A percentile compares a stretch with the other conserved stretches of the same genome.
These are phyloP conservation scores for Pleurotus pulmonarius DNA, from an alignment of 768 basidiomycete genomes.

Conservation along the genomic window DNA sequence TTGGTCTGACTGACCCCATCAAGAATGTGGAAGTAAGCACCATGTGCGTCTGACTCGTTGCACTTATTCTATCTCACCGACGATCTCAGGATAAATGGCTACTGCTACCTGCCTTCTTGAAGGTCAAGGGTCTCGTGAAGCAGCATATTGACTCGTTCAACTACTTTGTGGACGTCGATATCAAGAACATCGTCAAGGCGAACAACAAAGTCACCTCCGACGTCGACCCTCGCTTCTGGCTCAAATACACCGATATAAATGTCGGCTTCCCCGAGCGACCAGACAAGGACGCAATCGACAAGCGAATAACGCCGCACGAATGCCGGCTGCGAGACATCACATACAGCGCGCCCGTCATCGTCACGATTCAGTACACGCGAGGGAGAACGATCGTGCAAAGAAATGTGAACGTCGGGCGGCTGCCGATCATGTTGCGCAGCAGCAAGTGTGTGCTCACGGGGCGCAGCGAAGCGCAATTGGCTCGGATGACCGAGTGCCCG, in stretches of 20 bases:
- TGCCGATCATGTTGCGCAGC: constrained; percentile 96
- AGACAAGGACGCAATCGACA: constrained; percentile 75
- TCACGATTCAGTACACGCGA: constrained; percentile 92
- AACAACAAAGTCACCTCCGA: constrained; percentile 95
- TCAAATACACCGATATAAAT: constrained; percentile 93
- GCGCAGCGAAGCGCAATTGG: constrained; percentile 73
- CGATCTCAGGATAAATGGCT: constrained; percentile 94
- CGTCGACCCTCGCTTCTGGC: constrained; percentile 94
- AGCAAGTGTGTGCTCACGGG: constrained; percentile 91
- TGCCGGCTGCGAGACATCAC: constrained; percentile 94
- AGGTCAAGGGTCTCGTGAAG: constrained; percentile 98
- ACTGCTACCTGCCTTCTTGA: constrained; percentile 90
- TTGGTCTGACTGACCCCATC: constrained; percentile 84
- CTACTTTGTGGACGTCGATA: constrained; percentile 96
- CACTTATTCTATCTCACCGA: constrained; percentile 7
- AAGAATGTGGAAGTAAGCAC: constrained; percentile 84
- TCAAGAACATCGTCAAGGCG: constrained; percentile 93
- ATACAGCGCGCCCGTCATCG: constrained; percentile 89
- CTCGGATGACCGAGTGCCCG: constrained; percentile 96
- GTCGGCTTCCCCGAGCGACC: constrained; percentile 91
- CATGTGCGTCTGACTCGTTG: not conserved
- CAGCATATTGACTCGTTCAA: constrained; percentile 99
- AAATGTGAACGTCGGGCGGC: constrained; percentile 83
- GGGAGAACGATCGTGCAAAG: constrained; percentile 86
- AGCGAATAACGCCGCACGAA: constrained; percentile 91